phyloP scores from a whole-genome alignment of 371 early-diverging fungal species.

The Syncephalastrum sp. region DNA sequence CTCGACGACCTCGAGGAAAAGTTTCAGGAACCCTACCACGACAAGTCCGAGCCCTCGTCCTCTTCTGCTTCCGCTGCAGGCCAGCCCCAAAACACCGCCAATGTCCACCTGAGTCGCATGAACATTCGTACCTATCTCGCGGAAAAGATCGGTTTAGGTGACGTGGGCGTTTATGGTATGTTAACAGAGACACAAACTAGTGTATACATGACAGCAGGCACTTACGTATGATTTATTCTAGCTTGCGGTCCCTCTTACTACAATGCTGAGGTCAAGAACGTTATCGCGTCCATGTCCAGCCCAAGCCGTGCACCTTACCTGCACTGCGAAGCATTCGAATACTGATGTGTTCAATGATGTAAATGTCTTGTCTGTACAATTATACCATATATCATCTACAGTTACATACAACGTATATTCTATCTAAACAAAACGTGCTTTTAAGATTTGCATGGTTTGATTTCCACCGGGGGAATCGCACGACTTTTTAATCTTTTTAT shows the following conservation, averaged over 20 bases:
- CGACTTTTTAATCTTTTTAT: constrained; percentile 1
- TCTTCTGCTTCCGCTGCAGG: not conserved
- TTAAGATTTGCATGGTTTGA: constrained; percentile 1
- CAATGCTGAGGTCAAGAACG: constrained; percentile 33
- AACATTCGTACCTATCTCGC: constrained; percentile 9
- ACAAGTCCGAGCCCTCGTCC: constrained; percentile 3
- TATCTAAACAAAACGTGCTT: not conserved
- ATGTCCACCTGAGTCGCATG: constrained; percentile 3
- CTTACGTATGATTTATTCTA: constrained; percentile 9
- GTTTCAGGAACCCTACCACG: constrained; percentile 3
- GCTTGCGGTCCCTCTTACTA: constrained; percentile 42
- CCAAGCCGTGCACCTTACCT: constrained; percentile 16
- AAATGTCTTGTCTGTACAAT: not conserved
- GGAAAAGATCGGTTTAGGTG: constrained; percentile 1
- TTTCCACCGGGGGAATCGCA: constrained; percentile 1
- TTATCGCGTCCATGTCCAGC: constrained; percentile 18
- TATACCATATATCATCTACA: constrained; percentile 7
- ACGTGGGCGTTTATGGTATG: constrained; percentile 38
- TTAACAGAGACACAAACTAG: not conserved
- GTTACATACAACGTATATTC: constrained; percentile 1
- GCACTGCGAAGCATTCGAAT: constrained; percentile 43
- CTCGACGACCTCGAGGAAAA: not conserved
- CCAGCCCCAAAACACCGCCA: not conserved
- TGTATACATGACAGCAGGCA: not conserved
- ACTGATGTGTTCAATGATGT: constrained; percentile 11